Base-by-base conservation (phyloP, 805 yeast genomes). In the Torulaspora indica region DNA sequence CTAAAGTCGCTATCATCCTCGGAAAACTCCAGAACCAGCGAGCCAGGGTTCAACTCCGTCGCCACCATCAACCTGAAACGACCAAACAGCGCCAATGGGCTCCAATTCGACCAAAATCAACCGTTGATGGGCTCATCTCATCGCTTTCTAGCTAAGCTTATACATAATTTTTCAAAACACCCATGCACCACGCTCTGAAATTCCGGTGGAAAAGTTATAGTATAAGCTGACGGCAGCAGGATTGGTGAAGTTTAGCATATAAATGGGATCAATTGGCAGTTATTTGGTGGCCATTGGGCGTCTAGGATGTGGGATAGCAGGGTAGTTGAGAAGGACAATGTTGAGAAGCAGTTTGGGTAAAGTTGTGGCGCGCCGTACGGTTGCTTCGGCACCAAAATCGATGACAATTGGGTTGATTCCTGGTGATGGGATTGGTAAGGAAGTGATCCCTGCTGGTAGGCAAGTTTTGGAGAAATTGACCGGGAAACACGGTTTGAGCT, bases 351-450 rank as follows among this genome's bases (percentile, higher is more conserved):
- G 57, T 4, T 48, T 55, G 24, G 49, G 50, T 37, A 63, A 53
- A 48, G 46, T 61, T 32, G 52, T 63, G 24, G 46, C 64, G 13
- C 51, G 53, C 32, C 64, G 72, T 47, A 51, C 64, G 9, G 63
- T 65, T 48, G 63, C 70, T 18, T 60, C 73, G 22, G 53, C 54
- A n/a, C 48, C 50, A 32, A 77, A 76, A 54, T 71, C 74, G 22
- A 63, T 79, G 37, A 78, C 73, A 43, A 77, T 79, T 52, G 84
- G 78, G 47, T 76, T 93, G 62, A 90, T 93, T 56, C 96, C 98
- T 41, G 98, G 98, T 64, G 98, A 93, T 67, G 98, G 98, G 54
- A 93, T 93, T 56, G 98, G 98, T 44, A 80, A 85, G 61, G 98
- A 93, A 70, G 98, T 93, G 37, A 90, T 93, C 48, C 98, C 98